Evolutionary conservation across 345 rosid species (phyloP).

Genomic region (Pelargonium nanum): DNA sequence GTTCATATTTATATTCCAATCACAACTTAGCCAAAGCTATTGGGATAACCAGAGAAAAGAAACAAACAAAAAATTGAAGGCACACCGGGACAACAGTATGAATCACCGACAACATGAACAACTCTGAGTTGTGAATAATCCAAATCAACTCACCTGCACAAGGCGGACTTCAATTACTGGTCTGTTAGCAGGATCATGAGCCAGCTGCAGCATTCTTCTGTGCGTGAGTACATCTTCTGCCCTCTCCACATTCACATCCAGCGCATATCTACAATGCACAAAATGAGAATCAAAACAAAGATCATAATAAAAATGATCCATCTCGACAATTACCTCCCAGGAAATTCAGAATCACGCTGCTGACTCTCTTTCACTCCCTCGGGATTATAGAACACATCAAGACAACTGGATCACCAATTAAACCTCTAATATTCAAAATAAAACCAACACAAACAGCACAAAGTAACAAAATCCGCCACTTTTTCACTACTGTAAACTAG

Average conservation of each 20-base stretch:
- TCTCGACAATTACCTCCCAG: not conserved
- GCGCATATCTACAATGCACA: conserved; percentile 53
- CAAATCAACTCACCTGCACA: conserved; percentile 51
- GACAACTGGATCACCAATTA: no score
- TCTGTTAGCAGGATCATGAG: conserved; percentile 43
- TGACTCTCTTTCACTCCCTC: not conserved
- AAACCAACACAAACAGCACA: not conserved
- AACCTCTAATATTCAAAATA: not conserved
- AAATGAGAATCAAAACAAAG: not conserved
- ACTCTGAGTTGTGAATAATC: not conserved
- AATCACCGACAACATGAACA: not conserved
- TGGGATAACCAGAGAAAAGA: not conserved
- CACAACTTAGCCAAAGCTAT: not conserved
- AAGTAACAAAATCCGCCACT: not conserved
- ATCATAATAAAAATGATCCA: not conserved
- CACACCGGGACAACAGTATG: not conserved
- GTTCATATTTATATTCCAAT: not conserved
- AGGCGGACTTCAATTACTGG: conserved; percentile 52
- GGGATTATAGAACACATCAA: not conserved
- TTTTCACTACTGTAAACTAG: not conserved
- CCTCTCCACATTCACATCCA: conserved; percentile 94
- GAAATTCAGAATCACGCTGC: conserved; percentile 1
- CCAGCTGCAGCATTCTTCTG: conserved; percentile 46
- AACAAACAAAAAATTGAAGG: not conserved
- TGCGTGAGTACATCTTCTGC: conserved; percentile 94